A percentile compares a stretch with the other conserved stretches of the same genome.
phyloP scores from a whole-genome alignment of 805 yeast genomes.

The Saccharomycopsis javanensis region DNA sequence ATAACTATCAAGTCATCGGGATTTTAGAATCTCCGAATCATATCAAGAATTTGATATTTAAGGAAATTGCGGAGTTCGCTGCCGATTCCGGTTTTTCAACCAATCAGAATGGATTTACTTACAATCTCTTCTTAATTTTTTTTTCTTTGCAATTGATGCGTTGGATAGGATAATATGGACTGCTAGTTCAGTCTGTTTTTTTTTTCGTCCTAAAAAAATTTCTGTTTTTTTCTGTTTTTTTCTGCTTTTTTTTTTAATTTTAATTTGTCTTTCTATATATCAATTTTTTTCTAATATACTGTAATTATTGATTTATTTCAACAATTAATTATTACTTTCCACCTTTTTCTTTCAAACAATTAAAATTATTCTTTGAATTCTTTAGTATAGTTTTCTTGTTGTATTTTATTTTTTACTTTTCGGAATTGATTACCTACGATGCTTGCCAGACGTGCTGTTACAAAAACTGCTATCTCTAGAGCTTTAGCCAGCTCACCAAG shows the following conservation, averaged over 20 bases:
- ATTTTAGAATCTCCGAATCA: neutral
- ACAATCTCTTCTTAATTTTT: neutral
- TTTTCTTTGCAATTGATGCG: neutral
- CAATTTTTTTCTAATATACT: neutral
- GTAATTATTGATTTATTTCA: neutral
- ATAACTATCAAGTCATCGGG: no score
- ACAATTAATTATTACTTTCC: neutral
- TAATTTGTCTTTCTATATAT: neutral
- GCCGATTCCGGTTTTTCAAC: conserved; percentile 5
- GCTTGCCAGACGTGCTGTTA: conserved; percentile 11
- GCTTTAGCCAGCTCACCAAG: neutral
- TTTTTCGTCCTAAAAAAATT: neutral
- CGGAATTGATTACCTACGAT: conserved; percentile 1
- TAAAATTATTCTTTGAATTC: neutral
- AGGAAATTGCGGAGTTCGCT: conserved; percentile 2
- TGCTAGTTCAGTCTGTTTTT: neutral
- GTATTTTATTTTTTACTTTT: no score
- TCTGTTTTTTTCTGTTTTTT: neutral
- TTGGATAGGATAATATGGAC: neutral
- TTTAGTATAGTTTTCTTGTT: no score
- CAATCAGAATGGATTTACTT: conserved; percentile 3
- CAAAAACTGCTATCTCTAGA: conserved; percentile 4
- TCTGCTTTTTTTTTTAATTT: no score
- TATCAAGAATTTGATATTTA: neutral
- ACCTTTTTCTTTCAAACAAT: neutral